phyloP scores from a whole-genome alignment of 176 grass and related monocot species.

The Triticum timopheevii region DNA sequence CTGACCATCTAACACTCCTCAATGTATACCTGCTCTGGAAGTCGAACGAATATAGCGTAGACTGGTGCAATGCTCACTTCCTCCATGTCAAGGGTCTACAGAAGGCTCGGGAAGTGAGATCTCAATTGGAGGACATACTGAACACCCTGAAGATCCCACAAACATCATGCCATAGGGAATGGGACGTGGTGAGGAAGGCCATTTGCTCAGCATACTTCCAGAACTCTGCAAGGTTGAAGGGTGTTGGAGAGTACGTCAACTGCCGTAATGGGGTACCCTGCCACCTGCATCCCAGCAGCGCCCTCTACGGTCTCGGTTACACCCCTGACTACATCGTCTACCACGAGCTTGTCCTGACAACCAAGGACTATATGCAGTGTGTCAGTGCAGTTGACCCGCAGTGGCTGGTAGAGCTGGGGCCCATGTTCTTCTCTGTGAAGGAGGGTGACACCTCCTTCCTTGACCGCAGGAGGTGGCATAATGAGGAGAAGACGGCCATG shows the following conservation, averaged over 20 bases:
- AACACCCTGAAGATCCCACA: slow-evolving; percentile 76
- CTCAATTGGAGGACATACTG: slow-evolving; percentile 76
- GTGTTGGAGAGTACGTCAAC: slow-evolving; percentile 86
- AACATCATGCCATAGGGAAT: slow-evolving; percentile 77
- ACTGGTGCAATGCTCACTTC: slow-evolving; percentile 96
- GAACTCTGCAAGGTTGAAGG: slow-evolving; percentile 79
- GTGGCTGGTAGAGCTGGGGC: slow-evolving; percentile 82
- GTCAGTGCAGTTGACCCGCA: slow-evolving; percentile 83
- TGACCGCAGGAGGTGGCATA: slow-evolving; percentile 83
- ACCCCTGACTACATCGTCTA: slow-evolving; percentile 83
- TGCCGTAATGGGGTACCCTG: slow-evolving; percentile 87
- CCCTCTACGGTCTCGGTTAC: slow-evolving; percentile 78
- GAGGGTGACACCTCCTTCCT: slow-evolving; percentile 75
- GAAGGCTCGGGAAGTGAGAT: slow-evolving; percentile 85
- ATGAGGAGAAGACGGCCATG: slow-evolving; percentile 81
- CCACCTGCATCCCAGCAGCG: slow-evolving; percentile 87
- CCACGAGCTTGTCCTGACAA: slow-evolving; percentile 84
- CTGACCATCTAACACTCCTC: slow-evolving; percentile 83
- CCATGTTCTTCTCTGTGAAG: slow-evolving; percentile 93
- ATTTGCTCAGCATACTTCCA: slow-evolving; percentile 93
- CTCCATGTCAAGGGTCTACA: slow-evolving; percentile 83
- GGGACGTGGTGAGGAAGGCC: slow-evolving; percentile 85
- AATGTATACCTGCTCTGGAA: slow-evolving; percentile 65
- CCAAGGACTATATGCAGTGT: slow-evolving; percentile 97
- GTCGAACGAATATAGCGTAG: slow-evolving; percentile 72